phyloP scores from a whole-genome alignment of 1,284 basidiomycete genomes.

The Serendipita sp. region DNA sequence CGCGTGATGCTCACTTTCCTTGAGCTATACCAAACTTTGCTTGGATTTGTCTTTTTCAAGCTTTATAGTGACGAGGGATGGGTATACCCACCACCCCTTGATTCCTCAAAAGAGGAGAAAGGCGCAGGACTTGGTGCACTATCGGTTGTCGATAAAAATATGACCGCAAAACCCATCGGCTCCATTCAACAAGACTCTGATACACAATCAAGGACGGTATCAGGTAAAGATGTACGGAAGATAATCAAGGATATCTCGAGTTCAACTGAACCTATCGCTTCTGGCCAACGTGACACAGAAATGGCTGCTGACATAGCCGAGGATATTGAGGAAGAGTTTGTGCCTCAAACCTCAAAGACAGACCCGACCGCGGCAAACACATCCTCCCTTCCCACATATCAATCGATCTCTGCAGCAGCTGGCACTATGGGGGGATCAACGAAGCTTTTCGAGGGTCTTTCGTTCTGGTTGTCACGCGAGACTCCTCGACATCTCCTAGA shows the following conservation, averaged over 20 bases:
- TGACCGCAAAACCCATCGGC: conserved; percentile 25
- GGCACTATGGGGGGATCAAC: conserved; percentile 30
- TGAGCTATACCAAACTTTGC: conserved; percentile 93
- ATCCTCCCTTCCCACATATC: conserved; percentile 61
- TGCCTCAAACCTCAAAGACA: conserved; percentile 48
- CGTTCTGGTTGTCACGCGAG: conserved; percentile 92
- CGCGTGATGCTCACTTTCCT: conserved; percentile 98
- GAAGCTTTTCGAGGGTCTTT: conserved; percentile 72
- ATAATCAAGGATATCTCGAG: conserved; percentile 48
- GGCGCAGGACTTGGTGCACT: conserved; percentile 89
- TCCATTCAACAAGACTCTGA: conserved; percentile 11
- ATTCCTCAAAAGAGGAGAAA: conserved; percentile 69
- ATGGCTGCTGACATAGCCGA: conserved; percentile 21
- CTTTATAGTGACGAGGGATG: conserved; percentile 90
- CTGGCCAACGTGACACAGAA: conserved; percentile 21
- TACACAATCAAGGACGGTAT: conserved; percentile 22
- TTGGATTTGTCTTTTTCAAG: conserved; percentile 95
- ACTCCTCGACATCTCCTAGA: conserved; percentile 88
- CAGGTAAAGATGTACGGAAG: conserved; percentile 55
- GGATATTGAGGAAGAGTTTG: conserved; percentile 51
- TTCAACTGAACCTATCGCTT: conserved; percentile 21
- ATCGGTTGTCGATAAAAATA: conserved; percentile 51
- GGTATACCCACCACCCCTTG: conserved; percentile 88
- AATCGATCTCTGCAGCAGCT: conserved; percentile 50
- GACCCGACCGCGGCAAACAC: conserved; percentile 31